These are phyloP conservation scores for Saturnispora zaruensis DNA, from an alignment of 805 yeast species.

Conservation along the genomic window DNA sequence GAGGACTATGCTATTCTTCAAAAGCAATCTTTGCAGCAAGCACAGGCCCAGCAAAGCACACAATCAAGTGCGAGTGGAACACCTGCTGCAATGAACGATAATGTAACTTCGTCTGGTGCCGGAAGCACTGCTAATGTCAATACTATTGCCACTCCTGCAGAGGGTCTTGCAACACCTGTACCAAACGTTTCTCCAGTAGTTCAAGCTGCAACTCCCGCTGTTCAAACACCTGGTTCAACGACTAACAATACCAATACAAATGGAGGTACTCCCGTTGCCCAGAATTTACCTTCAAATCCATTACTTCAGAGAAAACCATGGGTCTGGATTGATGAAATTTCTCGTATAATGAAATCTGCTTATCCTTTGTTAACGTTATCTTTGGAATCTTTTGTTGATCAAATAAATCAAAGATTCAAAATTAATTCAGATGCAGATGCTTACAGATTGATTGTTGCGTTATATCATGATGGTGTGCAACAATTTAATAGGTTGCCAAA, in stretches of 20 bases:
- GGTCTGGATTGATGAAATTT: conserved; percentile 87
- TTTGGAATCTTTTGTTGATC: conserved; percentile 90
- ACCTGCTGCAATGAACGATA: neutral
- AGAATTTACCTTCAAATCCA: conserved; percentile 8
- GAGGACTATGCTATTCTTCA: conserved; percentile 88
- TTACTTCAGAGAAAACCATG: conserved; percentile 57
- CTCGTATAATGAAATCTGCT: conserved; percentile 93
- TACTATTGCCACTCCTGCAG: neutral
- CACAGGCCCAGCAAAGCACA: conserved; percentile 1
- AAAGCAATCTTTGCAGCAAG: conserved; percentile 45
- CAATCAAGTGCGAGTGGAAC: neutral
- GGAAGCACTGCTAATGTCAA: neutral
- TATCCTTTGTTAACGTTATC: conserved; percentile 90
- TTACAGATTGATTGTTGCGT: conserved; percentile 83
- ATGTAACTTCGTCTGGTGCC: neutral
- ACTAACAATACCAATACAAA: neutral
- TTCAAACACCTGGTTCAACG: neutral
- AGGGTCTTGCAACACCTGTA: neutral
- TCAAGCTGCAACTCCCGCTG: conserved; percentile 3
- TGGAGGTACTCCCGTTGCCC: conserved; percentile 5
- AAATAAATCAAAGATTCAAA: conserved; percentile 87
- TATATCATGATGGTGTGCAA: conserved; percentile 88
- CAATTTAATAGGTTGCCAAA: conserved; percentile 77
- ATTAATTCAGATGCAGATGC: conserved; percentile 94
- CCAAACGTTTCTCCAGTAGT: conserved; percentile 8